Evolutionary conservation across 352 stramenopile genomes (phyloP).

Genomic region (Phytophthora podocarpi): DNA sequence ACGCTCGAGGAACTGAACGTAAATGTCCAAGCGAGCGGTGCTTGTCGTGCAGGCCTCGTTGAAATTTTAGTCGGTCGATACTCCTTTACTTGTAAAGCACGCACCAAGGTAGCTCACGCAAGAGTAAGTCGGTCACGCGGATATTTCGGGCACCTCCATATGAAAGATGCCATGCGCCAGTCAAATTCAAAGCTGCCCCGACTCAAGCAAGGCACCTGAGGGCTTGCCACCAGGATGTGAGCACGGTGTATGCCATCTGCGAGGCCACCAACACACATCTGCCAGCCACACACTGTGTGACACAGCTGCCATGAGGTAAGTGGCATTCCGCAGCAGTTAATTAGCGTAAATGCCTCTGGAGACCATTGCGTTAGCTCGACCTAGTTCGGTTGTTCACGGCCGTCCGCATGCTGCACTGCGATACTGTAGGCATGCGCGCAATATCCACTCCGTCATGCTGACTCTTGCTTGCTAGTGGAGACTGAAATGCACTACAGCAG

Average conservation of each 20-base stretch:
- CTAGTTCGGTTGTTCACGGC: no score
- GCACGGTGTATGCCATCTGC: background rate
- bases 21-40: no score
- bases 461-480: background rate
- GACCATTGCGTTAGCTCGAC: no score
- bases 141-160: slow-evolving; percentile 1
- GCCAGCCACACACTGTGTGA: background rate
- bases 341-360: background rate
- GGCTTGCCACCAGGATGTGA: slow-evolving; percentile 14
- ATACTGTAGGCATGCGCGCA: no score
- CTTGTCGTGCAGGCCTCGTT: background rate
- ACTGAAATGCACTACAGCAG: no score
- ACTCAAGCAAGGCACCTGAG: background rate
- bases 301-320: background rate
- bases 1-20: background rate
- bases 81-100: slow-evolving; percentile 1
- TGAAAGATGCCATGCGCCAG: background rate
- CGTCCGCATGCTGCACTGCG: background rate
- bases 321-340: background rate
- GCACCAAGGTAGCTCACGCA: background rate
- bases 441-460: background rate
- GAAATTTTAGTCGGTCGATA: background rate
- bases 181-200: background rate
- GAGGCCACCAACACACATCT: background rate
- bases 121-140: no score